A percentile compares a stretch with the other conserved stretches of the same genome.
These are phyloP conservation scores for Nannochloropsis oceanica DNA, from an alignment of 108 stramenopile species.

Conservation along the genomic window DNA sequence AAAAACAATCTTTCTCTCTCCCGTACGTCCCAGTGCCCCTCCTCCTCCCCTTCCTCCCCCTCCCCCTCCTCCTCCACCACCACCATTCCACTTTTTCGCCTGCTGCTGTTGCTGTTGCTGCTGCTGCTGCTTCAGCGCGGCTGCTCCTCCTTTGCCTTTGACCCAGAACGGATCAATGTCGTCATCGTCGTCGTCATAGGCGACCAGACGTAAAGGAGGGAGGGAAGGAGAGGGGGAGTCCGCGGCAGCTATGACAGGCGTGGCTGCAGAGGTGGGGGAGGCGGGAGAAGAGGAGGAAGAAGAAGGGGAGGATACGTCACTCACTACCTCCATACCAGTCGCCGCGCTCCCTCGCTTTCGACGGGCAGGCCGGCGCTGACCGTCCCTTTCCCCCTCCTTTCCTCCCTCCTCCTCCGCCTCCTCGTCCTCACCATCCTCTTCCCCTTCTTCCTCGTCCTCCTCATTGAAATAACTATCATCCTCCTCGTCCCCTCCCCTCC, in stretches of 20 bases:
- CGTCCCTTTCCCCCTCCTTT: neutral
- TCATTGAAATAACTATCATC: constrained; percentile 2
- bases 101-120: neutral
- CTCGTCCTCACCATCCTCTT: no score
- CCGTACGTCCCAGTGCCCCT: neutral
- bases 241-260: no score
- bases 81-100: no score
- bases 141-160: neutral
- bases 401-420: no score
- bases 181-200: constrained; percentile 2
- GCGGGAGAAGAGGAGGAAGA: neutral
- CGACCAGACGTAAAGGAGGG: neutral
- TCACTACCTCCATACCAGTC: no score
- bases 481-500: neutral
- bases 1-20: neutral
- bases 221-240: neutral
- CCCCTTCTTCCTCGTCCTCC: neutral
- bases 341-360: no score
- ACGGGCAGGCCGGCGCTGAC: no score
- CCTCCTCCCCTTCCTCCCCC: neutral
- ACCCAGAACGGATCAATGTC: neutral
- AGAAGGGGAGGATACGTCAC: no score
- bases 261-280: neutral
- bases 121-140: neutral
- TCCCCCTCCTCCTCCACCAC: neutral